Evolutionary conservation across 2,329 filamentous ascomycete genomes (phyloP), one percentile per base, ranked within the genome.

Genomic region (Simplicillium aogashimaense): DNA sequence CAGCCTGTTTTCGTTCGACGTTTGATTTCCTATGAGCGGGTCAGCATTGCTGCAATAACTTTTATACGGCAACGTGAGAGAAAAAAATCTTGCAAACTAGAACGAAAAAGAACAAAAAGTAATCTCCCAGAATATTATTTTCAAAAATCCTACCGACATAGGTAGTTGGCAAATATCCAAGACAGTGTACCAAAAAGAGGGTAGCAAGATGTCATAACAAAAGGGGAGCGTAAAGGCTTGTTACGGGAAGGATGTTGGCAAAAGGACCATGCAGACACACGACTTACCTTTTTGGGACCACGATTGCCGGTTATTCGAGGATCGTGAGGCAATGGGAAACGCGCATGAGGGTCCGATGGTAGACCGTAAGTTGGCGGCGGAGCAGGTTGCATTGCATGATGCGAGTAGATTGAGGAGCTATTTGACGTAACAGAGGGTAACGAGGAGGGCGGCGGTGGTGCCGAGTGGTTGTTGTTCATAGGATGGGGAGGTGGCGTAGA

Each of bases 1-100:
- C 74, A 78, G n/a, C 74, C 74, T 2, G 74, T 78, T 56, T 78
- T 78, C 36, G 74, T 78, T 50, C 74, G 69, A 45, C 74, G 69
- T 56, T 78, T 78, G 52, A 78, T 78, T 55, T 78, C 74, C 74
- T 78, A 55, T 18, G 41, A 37, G n/a, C 39, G 25, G 25, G 35
- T 37, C 32, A 28, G 31, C 25, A 16, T 15, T n/a, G 37, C 5
- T 25, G 20, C 20, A 25, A 25, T 9, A 25, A 25, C 20, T 5
- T 25, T 5, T 25, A 25, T 25, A n/a, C n/a, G n/a, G 35, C 25
- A 15, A 35, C 38, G 30, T 39, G 38, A 43, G 18, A 35, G 41
- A 39, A 38, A 18, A 40, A 40, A n/a, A 31, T 16, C 29, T 39
- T 39, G 20, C 14, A 29, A 36, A 35, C n/a, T 31, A 35, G 20